phyloP scores from a whole-genome alignment of 352 stramenopile genomes.

The Pythium coloratum region DNA sequence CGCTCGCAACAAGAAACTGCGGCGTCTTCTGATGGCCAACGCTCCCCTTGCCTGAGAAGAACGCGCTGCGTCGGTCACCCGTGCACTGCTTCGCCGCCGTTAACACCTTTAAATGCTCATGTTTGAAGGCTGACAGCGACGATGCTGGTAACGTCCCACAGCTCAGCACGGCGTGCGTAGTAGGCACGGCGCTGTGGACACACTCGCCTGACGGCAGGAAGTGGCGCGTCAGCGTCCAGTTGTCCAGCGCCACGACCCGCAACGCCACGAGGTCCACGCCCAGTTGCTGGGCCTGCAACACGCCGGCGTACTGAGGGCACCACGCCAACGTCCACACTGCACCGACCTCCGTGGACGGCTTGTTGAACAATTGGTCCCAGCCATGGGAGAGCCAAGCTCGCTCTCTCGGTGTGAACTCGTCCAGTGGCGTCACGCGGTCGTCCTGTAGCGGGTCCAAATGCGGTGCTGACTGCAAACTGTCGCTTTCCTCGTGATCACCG shows the following conservation, averaged over 20 bases:
- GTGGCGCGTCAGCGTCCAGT: conserved; percentile 41
- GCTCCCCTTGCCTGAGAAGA: conserved; percentile 11
- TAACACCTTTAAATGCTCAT: conserved; percentile 26
- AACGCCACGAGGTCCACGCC: conserved; percentile 28
- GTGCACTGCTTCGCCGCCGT: conserved; percentile 29
- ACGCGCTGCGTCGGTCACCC: conserved; percentile 33
- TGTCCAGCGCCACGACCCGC: conserved; percentile 42
- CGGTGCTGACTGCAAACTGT: not conserved
- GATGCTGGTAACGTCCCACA: conserved; percentile 24
- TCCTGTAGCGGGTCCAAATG: conserved; percentile 24
- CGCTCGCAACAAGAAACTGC: conserved; percentile 43
- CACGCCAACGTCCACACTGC: conserved; percentile 29
- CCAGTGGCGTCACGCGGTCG: conserved; percentile 10
- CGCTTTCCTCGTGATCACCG: conserved; percentile 8
- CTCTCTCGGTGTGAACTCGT: conserved; percentile 15
- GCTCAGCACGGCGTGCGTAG: conserved; percentile 22
- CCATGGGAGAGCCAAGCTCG: not conserved
- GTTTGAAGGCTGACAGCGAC: conserved; percentile 21
- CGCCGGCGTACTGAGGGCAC: conserved; percentile 51
- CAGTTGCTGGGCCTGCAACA: conserved; percentile 35
- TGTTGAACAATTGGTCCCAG: conserved; percentile 1
- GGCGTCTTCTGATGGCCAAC: conserved; percentile 53
- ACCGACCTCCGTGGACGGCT: not conserved
- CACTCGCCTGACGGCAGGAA: conserved; percentile 29
- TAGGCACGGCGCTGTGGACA: conserved; percentile 45